A percentile compares a stretch with the other conserved stretches of the same genome.
These are phyloP conservation scores for Rhizoctonia solani DNA, from an alignment of 1,284 basidiomycete genomes.

Conservation along the genomic window DNA sequence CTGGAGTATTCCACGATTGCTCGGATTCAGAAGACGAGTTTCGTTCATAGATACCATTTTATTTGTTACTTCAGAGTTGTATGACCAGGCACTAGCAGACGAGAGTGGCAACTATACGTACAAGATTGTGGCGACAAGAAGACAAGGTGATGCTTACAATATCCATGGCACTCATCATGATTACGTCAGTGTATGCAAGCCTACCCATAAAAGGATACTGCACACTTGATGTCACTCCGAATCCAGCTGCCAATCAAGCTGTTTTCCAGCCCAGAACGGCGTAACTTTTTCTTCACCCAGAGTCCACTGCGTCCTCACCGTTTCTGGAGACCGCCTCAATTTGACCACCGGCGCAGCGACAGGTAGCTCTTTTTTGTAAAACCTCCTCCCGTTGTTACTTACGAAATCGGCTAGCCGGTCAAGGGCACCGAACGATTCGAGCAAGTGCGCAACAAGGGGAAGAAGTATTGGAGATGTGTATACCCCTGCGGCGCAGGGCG, in stretches of 20 bases:
- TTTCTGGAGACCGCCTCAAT: conserved; percentile 50
- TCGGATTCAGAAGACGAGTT: conserved; percentile 3
- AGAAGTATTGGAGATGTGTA: conserved; percentile 90
- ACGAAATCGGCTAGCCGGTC: conserved; percentile 80
- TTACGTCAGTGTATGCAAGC: conserved; percentile 32
- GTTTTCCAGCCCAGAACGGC: conserved; percentile 91
- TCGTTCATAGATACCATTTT: conserved; percentile 6
- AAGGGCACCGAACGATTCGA: conserved; percentile 85
- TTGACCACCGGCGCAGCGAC: conserved; percentile 42
- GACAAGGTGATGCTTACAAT: conserved; percentile 1
- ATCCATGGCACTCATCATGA: not conserved
- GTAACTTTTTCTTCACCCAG: conserved; percentile 66
- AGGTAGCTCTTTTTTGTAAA: conserved; percentile 60
- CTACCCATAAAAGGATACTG: not conserved
- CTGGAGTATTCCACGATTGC: conserved; percentile 3
- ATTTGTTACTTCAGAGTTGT: not conserved
- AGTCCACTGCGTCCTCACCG: conserved; percentile 59
- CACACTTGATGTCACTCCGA: not conserved
- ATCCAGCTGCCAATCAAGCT: conserved; percentile 73
- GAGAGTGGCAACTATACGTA: not conserved
- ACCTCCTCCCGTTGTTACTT: conserved; percentile 73
- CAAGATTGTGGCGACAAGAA: not conserved
- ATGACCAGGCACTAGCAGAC: conserved; percentile 3
- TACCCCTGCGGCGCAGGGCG: conserved; percentile 88
- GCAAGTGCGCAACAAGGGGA: conserved; percentile 81